These are phyloP conservation scores for Populus hybrid DNA, from an alignment of 441 rosid species.

Conservation along the genomic window DNA sequence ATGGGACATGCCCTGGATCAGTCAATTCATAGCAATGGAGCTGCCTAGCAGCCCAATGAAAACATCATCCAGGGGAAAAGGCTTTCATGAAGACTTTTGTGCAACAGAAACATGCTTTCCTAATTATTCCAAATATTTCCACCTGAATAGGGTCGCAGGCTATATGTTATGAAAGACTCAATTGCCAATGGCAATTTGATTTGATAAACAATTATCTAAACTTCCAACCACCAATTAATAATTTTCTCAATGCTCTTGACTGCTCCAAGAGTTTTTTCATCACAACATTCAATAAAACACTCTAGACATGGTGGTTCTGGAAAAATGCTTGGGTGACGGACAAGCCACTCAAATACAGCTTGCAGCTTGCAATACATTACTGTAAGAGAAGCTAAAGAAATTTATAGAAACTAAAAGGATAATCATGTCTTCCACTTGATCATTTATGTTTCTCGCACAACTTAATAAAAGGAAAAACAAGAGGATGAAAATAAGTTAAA, in stretches of 20 bases:
- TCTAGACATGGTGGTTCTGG: neutral
- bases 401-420: neutral
- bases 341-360: neutral
- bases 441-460: neutral
- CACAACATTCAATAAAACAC: neutral
- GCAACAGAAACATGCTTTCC: neutral
- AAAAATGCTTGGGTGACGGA: too few relatives aligned
- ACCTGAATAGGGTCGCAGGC: neutral
- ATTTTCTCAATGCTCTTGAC: neutral
- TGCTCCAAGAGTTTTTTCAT: neutral
- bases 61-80: neutral
- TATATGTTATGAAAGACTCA: neutral
- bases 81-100: neutral
- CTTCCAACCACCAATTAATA: neutral
- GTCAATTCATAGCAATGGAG: neutral
- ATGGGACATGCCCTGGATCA: neutral
- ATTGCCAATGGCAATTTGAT: neutral
- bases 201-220: neutral
- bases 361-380: neutral
- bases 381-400: neutral
- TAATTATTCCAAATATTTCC: neutral
- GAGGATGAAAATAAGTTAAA: neutral
- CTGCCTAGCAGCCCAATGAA: neutral
- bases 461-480: neutral
- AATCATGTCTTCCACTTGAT: neutral